Evolutionary conservation across 805 yeast species (phyloP), one percentile per base, ranked within the genome.

Genomic region (Brettanomyces nanus): DNA sequence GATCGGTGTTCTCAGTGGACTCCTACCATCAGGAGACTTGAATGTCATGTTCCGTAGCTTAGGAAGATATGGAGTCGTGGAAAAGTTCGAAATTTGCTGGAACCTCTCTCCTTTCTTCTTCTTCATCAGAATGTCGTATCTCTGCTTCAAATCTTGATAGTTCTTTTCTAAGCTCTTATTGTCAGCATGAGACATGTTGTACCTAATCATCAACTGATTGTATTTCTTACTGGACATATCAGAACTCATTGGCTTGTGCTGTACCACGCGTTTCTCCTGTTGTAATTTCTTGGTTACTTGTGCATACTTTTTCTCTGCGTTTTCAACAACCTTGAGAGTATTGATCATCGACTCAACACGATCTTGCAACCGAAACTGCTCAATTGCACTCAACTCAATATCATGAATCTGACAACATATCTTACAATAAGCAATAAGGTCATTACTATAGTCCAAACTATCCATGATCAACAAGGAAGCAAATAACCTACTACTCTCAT

Each of bases 181-280:
- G 25, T 35, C 38, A 9, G 28, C 20, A 6, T 35, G 33, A 9
- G 33, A 31, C 28, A 28, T 28, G 33, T 35, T 35, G 19, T 35
- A 35, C 33, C 20, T 28, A 10, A 29, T 21, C 28, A 35, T 11
- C 19, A 35, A 28, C 21, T 35, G 38, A 18, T 35, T 35, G 19
- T 35, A 35, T 26, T 20, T 28, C 19, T 25, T 33, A 14, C 31
- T 28, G 31, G 31, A 28, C 9, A 14, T 9, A 14, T 9, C 7
- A n/a, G 26, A 23, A 7, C 11, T 11, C 26, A 11, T 23, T 6
- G 26, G 26, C 18, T 19, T n/a, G 7, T n/a, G 10, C 25, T 6
- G 27, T n/a, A 7, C 9, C 27, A 6, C 7, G 19, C 27, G 6
- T 26, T 21, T 13, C 6, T 19, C 19, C 17, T 31, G 34, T 19